Percentiles rank a stretch among this genome's conserved stretches.
phyloP scores from a whole-genome alignment of 2,329 filamentous ascomycete genomes.

The Aaosphaeria arxii region DNA sequence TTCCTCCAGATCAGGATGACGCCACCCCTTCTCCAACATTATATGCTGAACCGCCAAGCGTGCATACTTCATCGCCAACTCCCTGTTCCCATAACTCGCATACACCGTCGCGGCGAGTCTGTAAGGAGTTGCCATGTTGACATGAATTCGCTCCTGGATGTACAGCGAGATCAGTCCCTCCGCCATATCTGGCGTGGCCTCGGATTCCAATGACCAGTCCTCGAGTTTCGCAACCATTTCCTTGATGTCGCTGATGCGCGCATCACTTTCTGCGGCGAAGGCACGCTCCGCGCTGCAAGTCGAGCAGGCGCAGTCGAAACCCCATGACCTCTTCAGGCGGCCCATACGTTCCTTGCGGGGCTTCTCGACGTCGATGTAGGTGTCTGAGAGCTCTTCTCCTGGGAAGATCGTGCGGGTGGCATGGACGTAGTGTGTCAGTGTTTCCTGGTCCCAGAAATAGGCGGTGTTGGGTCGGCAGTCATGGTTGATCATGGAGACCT shows the following conservation, averaged over 20 bases:
- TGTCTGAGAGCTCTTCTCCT: conserved; percentile 43
- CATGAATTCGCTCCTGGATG: conserved; percentile 35
- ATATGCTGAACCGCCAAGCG: conserved; percentile 20
- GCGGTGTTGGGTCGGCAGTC: conserved; percentile 40
- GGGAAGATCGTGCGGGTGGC: conserved; percentile 36
- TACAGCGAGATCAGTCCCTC: conserved; percentile 36
- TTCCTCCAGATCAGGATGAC: conserved; percentile 19
- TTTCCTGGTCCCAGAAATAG: conserved; percentile 38
- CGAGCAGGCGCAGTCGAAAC: conserved; percentile 40
- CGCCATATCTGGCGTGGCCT: conserved; percentile 30
- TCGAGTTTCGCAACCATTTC: conserved; percentile 23
- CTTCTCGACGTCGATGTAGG: conserved; percentile 40
- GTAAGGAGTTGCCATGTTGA: conserved; percentile 37
- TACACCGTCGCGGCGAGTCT: conserved; percentile 40
- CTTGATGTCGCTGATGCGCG: conserved; percentile 30
- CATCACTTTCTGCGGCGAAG: conserved; percentile 29
- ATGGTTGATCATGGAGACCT: conserved; percentile 37
- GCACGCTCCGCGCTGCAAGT: conserved; percentile 32
- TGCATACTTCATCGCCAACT: conserved; percentile 29
- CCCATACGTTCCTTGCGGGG: conserved; percentile 25
- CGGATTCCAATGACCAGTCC: conserved; percentile 22
- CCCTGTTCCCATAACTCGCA: conserved; percentile 30
- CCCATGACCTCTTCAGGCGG: conserved; percentile 33
- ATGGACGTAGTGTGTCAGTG: conserved; percentile 40
- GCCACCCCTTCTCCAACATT: conserved; percentile 30